phyloP scores from a whole-genome alignment of 306 rosid genomes.

The Neltuma alba region DNA sequence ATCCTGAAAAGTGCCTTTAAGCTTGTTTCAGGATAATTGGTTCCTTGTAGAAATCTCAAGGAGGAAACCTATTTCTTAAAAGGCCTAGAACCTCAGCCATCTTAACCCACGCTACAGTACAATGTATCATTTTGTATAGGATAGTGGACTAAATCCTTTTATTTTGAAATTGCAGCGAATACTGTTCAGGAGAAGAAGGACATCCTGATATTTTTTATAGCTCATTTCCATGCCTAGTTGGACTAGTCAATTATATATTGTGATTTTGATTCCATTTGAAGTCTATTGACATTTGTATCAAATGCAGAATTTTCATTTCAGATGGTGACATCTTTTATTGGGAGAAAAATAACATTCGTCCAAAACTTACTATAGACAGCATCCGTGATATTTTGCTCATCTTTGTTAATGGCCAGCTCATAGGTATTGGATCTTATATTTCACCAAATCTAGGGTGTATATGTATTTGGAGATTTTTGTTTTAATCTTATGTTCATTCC shows the following conservation, averaged over 20 bases:
- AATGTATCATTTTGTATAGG: not conserved
- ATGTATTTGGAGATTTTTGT: not conserved
- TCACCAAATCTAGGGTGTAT: not conserved
- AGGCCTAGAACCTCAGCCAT: conserved; percentile 1
- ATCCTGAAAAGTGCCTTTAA: not conserved
- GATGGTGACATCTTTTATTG: conserved; percentile 74
- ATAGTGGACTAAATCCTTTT: conserved; percentile 6
- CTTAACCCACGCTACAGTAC: not conserved
- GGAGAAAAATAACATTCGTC: conserved; percentile 62
- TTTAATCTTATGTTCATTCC: not conserved
- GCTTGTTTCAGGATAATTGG: not conserved
- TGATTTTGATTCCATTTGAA: conserved; percentile 15
- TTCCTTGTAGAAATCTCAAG: not conserved
- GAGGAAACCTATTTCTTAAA: not conserved
- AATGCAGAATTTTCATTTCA: conserved; percentile 78
- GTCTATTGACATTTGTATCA: conserved; percentile 16
- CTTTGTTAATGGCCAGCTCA: conserved; percentile 75
- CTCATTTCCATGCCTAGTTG: not conserved
- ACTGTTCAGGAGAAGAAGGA: not conserved
- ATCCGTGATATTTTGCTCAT: conserved; percentile 80
- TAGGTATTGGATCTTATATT: conserved; percentile 59
- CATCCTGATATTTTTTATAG: not conserved
- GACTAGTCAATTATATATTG: conserved; percentile 22
- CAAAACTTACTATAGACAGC: conserved; percentile 66
- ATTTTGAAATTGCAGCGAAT: not conserved